Evolutionary conservation across 2,329 filamentous ascomycete species (phyloP).

Genomic region (Gnomoniopsis smithogilvyi): DNA sequence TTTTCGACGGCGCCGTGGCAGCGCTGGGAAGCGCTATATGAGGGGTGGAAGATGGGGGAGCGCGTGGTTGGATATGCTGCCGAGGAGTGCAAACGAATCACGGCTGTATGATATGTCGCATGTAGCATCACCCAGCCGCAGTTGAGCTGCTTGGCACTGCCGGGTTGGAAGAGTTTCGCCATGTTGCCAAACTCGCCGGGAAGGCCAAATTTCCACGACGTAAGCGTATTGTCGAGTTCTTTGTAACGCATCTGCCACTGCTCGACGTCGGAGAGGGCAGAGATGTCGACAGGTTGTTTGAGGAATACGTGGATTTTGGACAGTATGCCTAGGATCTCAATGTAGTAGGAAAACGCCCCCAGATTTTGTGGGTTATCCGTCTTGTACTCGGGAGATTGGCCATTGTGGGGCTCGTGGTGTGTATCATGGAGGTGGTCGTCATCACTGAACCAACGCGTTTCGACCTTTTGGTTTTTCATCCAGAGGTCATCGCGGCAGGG

Average conservation of each 20-base stretch:
- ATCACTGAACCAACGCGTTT: constrained; percentile 74
- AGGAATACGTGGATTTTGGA: constrained; percentile 86
- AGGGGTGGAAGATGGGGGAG: constrained; percentile 85
- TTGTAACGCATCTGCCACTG: constrained; percentile 86
- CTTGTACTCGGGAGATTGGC: constrained; percentile 52
- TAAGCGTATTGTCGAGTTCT: constrained; percentile 75
- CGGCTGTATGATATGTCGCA: constrained; percentile 82
- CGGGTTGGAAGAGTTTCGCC: constrained; percentile 70
- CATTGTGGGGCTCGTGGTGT: constrained; percentile 12
- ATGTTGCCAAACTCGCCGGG: constrained; percentile 84
- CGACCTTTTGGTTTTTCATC: constrained; percentile 77
- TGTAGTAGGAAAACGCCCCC: constrained; percentile 84
- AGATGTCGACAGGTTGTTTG: constrained; percentile 86
- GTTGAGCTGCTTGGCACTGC: constrained; percentile 66
- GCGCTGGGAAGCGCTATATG: constrained; percentile 78
- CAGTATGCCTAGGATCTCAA: constrained; percentile 83
- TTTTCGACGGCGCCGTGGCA: constrained; percentile 82
- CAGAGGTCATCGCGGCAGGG: constrained; percentile 87
- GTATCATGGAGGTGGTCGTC: constrained; percentile 8
- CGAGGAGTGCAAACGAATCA: constrained; percentile 87
- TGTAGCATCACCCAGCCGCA: constrained; percentile 91
- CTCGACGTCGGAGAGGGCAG: constrained; percentile 78
- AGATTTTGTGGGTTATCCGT: constrained; percentile 74
- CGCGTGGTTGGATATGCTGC: constrained; percentile 88
- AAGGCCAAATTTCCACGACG: constrained; percentile 79